Evolutionary conservation across 352 stramenopile genomes (phyloP), one percentile per base, ranked within the genome.

Genomic region (Globisporangium abappressorium): DNA sequence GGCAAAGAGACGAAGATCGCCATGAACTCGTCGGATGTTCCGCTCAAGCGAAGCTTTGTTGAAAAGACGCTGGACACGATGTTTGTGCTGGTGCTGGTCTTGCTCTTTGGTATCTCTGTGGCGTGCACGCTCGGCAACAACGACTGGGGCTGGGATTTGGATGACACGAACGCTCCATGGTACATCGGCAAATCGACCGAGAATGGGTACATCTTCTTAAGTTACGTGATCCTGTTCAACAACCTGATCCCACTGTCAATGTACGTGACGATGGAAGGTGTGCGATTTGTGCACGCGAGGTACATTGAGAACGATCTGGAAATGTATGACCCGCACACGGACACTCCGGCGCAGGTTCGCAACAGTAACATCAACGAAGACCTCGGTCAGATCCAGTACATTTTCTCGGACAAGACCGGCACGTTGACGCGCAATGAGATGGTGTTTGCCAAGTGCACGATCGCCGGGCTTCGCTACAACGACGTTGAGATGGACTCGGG

Each of bases 241-340:
- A 97, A 98, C 68, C 92, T 99, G 69, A 90, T 99, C 14, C 97
- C 97, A 6, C 89, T 99, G 34, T 98, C 88, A 11, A 92, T 97
- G 84, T 97, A 97, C 63, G 90, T 97, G 55, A 95, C 89, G 41
- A 95, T 95, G 83, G 89, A 96, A 76, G 82, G 85, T 51, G 88
- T 96, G n/a, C 85, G 87, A 11, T 95, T 96, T 57, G 84, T 93
- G 38, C 87, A 96, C 59, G 89, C 87, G 6, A 75, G 85, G 5
- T 94, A 94, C 47, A 97, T 97, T 33, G 86, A 95, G 65, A 60
- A 78, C 51, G 90, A 97, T 57, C 43, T 93, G 59, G 81, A 91
- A 55, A 95, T 97, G 85, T 95, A 92, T 60, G 84, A 94, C 51
- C 36, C 78, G 15, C 70, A 49, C 26, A 51, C 55, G 5, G 73